Percentiles rank a stretch among this genome's conserved stretches.
phyloP scores from a whole-genome alignment of 768 basidiomycete genomes.

The Dendrothele bispora region DNA sequence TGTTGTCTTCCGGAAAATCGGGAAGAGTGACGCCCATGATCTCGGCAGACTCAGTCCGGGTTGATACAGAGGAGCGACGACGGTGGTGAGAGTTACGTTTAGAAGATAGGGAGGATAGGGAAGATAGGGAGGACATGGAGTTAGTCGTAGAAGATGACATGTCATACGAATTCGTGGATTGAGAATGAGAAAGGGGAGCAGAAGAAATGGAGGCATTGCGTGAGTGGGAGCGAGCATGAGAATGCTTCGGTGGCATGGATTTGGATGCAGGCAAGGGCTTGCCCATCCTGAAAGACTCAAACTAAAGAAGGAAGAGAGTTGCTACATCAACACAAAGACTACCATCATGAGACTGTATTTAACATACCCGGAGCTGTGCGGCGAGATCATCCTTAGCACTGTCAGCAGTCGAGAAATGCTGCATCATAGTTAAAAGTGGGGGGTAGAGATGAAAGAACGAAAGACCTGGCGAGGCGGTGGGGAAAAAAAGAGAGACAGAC shows the following conservation, averaged over 20 bases:
- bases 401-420: conserved; percentile 23
- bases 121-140: conserved; percentile 44
- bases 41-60: conserved; percentile 86
- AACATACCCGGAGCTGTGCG: conserved; percentile 41
- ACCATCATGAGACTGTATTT: conserved; percentile 13
- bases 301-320: conserved; percentile 36
- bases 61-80: conserved; percentile 86
- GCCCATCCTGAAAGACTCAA: conserved; percentile 76
- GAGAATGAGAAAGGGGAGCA: conserved; percentile 43
- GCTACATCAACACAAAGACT: neutral
- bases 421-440: conserved; percentile 16
- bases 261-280: conserved; percentile 36
- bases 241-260: conserved; percentile 37
- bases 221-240: conserved; percentile 70
- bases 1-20: conserved; percentile 68
- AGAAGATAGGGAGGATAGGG: conserved; percentile 43
- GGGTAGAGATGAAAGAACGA: conserved; percentile 28
- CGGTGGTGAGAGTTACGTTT: conserved; percentile 82
- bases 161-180: conserved; percentile 31
- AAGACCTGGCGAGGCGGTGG: conserved; percentile 30
- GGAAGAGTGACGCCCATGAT: conserved; percentile 83
- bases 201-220: conserved; percentile 61
- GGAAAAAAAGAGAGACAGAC: conserved; percentile 1
- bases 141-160: conserved; percentile 27
- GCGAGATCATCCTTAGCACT: conserved; percentile 33